Evolutionary conservation across 2,329 filamentous ascomycete species (phyloP), one percentile per base, ranked within the genome.

Genomic region (Diplocarpon mali): DNA sequence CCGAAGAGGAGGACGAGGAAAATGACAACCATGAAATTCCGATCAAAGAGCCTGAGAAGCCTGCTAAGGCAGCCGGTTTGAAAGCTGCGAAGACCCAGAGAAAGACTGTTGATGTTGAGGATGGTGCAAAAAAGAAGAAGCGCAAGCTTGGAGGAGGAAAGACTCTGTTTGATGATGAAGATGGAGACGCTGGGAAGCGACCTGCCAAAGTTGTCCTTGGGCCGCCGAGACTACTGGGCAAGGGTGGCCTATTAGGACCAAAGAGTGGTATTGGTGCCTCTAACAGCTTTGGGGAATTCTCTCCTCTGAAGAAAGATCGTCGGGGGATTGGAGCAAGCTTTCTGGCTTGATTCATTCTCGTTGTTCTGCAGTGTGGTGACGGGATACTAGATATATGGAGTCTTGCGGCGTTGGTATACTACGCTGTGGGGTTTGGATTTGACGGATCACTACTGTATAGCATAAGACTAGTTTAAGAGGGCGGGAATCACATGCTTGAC

Each of bases 141-240:
- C 76, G 83, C 50, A 89, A 86, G 64, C 69, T 85, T 1, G 78
- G 80, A 3, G 67, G 65, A 16, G 70, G 72, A 16, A 76, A 73
- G 54, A 84, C 78, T 2, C 60, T 92, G 5, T 86, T 90, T 54
- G 80, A 83, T 47, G 80, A 83, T 8, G 80, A 80, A 4, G 81
- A 83, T 8, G 76, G 63, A 10, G 75, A 75, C 48, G 65, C 59
- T 43, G 44, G 53, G 13, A 60, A 64, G 49, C 59, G 60, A 38
- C 58, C 62, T 46, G 50, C 60, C 12, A 69, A 67, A 52, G 43
- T 58, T 17, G 53, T 57, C 40, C 55, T 65, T 38, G 59, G 54
- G 12, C 47, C 55, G 12, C 27, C 53, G 20, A 53, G 57, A 32
- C 48, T 58, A 20, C 34, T 64, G 27, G 54, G 56, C 3, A 62